Conservation (phyloP, 164 flowering plant genomes). For the Buxus sempervirens region DNA sequence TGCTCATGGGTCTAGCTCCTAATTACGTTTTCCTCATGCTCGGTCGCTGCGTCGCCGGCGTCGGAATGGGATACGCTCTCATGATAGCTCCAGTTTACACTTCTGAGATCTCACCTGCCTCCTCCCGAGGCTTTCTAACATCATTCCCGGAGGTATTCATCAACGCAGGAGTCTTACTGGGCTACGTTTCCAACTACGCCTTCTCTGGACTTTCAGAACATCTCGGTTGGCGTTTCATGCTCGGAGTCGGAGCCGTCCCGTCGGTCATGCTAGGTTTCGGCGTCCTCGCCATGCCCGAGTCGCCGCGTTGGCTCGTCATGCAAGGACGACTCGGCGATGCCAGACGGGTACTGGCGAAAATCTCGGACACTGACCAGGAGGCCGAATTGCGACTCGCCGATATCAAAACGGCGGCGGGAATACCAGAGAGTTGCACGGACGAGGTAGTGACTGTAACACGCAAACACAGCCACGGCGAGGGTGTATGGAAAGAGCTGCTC, state of each 20-base stretch:
- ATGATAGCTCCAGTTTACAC: constrained; percentile 31
- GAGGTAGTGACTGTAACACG: constrained; percentile 13
- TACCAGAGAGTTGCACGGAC: constrained; percentile 14
- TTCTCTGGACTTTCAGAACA: constrained; percentile 22
- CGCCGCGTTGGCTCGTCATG: constrained; percentile 36
- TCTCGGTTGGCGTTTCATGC: constrained; percentile 33
- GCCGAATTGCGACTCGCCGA: constrained; percentile 18
- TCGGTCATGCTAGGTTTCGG: constrained; percentile 19
- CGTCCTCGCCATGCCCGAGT: constrained; percentile 32
- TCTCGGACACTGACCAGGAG: constrained; percentile 26
- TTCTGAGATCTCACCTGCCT: constrained; percentile 27
- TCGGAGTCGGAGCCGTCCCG: constrained; percentile 32
- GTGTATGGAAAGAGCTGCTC: constrained; percentile 27
- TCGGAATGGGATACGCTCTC: constrained; percentile 29
- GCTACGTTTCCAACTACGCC: constrained; percentile 29
- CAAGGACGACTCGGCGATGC: constrained; percentile 34
- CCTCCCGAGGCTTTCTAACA: constrained; percentile 26
- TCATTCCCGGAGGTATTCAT: constrained; percentile 33
- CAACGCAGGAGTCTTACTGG: constrained; percentile 27
- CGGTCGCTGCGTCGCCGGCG: constrained; percentile 30
- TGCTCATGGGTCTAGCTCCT: constrained; percentile 30
- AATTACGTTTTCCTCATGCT: constrained; percentile 33
- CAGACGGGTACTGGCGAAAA: constrained; percentile 20
- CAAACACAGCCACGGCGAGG: constrained; percentile 10
- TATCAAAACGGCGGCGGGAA: constrained; percentile 28